Evolutionary conservation across 1,284 basidiomycete species (phyloP).

Genomic region (Cryptococcus sp.): DNA sequence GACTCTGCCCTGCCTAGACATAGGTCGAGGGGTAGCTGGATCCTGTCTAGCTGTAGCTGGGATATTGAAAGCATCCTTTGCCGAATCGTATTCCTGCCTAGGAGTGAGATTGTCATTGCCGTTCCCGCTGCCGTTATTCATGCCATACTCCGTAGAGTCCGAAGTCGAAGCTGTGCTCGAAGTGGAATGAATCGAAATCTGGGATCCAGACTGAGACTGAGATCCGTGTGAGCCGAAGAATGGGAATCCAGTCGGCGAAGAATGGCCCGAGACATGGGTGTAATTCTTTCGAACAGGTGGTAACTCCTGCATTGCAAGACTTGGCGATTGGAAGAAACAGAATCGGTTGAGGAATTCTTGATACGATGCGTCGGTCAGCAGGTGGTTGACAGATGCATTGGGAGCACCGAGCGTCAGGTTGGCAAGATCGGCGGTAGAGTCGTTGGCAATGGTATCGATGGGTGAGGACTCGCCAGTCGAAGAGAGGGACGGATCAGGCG

Average conservation of each 20-base stretch:
- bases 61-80: slow-evolving; percentile 28
- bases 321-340: slow-evolving; percentile 48
- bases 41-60: neutral
- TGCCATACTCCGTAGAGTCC: too few species aligned
- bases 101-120: slow-evolving; percentile 11
- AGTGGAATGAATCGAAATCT: neutral
- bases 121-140: too few species aligned
- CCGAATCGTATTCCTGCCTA: slow-evolving; percentile 21
- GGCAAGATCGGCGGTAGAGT: slow-evolving; percentile 24
- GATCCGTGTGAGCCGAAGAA: slow-evolving; percentile 20
- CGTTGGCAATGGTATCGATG: slow-evolving; percentile 23
- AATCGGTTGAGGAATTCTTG: slow-evolving; percentile 47
- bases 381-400: slow-evolving; percentile 17
- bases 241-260: slow-evolving; percentile 31
- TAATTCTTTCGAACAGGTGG: slow-evolving; percentile 16
- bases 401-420: slow-evolving; percentile 19
- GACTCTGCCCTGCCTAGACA: neutral
- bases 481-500: slow-evolving; percentile 12
- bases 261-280: slow-evolving; percentile 20
- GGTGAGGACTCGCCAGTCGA: slow-evolving; percentile 45
- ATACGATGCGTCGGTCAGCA: slow-evolving; percentile 28
- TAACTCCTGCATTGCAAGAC: slow-evolving; percentile 19
- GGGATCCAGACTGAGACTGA: slow-evolving; percentile 20
- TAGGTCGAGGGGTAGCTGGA: neutral
- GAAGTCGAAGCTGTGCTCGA: too few species aligned